Evolutionary conservation across 2,329 filamentous ascomycete species (phyloP).

Genomic region (Ascochyta clinopodiicola): DNA sequence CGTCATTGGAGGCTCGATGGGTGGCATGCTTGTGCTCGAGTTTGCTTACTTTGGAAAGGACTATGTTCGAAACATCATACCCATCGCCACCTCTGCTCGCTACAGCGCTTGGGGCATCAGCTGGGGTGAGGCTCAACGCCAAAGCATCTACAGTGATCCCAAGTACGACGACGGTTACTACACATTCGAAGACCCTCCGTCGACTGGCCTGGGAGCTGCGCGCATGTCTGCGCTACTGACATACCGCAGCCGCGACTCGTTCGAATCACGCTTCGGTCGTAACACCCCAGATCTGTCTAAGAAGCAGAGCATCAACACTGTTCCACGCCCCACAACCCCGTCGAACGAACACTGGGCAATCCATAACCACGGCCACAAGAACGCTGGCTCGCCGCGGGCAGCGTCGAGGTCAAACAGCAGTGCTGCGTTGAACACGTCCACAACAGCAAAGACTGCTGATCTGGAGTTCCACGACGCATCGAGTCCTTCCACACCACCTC

Average conservation of each 20-base stretch:
- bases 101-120: conserved; percentile 92
- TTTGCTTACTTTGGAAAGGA: conserved; percentile 90
- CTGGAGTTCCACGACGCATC: conserved; percentile 57
- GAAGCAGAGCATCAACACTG: conserved; percentile 80
- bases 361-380: conserved; percentile 60
- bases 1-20: conserved; percentile 83
- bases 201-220: conserved; percentile 86
- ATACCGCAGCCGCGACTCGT: conserved; percentile 95
- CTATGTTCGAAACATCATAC: conserved; percentile 80
- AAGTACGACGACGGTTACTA: conserved; percentile 99
- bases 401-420: conserved; percentile 46
- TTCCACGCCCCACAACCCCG: conserved; percentile 56
- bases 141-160: conserved; percentile 96
- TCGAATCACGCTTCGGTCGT: conserved; percentile 91
- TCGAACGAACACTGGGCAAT: conserved; percentile 58
- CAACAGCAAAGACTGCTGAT: conserved; percentile 44
- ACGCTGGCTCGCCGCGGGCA: conserved; percentile 54
- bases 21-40: conserved; percentile 89
- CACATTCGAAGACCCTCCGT: conserved; percentile 81
- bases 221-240: conserved; percentile 97
- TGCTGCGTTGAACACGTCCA: conserved; percentile 27
- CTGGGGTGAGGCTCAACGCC: conserved; percentile 86
- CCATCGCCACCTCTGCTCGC: conserved; percentile 82
- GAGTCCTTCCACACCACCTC: conserved; percentile 36
- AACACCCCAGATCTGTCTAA: conserved; percentile 88